Conservation (phyloP, 768 basidiomycete genomes). For the Wakefieldia striispora region DNA sequence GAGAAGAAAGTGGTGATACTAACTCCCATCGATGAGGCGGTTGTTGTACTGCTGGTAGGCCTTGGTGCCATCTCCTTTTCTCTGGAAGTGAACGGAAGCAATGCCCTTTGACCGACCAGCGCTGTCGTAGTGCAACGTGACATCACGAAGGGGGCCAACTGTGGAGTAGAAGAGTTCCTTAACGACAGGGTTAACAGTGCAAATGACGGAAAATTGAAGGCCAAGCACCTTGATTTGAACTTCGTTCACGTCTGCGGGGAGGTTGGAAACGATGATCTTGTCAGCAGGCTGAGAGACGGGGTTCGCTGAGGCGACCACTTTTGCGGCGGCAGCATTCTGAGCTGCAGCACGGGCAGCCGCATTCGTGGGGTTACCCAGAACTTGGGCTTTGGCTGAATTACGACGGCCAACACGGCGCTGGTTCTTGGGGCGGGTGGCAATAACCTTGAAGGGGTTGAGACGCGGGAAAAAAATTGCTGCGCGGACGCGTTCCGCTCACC, state of each 20-base stretch:
- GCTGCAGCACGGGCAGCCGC: constrained; percentile 54
- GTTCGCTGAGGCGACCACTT: constrained; percentile 39
- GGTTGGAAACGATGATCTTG: constrained; percentile 95
- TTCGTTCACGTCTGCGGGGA: constrained; percentile 92
- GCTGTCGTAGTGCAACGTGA: constrained; percentile 82
- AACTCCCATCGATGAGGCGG: constrained; percentile 99
- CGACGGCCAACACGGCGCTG: constrained; percentile 46
- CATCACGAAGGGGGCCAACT: constrained; percentile 81
- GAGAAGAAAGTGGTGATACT: constrained; percentile 68
- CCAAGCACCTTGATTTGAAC: constrained; percentile 81
- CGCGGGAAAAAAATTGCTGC: constrained; percentile 1
- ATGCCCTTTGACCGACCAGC: constrained; percentile 87
- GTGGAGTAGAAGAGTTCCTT: constrained; percentile 93
- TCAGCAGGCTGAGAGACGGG: constrained; percentile 49
- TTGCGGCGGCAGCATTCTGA: constrained; percentile 40
- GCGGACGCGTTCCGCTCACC: constrained; percentile 40
- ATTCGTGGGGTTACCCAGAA: constrained; percentile 55
- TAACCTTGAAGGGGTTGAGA: constrained; percentile 49
- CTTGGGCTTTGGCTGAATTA: constrained; percentile 49
- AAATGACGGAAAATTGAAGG: neutral
- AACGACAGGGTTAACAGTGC: constrained; percentile 5
- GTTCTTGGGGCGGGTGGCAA: constrained; percentile 55
- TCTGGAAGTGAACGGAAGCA: constrained; percentile 82
- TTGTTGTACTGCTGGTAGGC: constrained; percentile 95
- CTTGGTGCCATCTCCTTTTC: constrained; percentile 86